Conservation (phyloP, 768 basidiomycete species). For the Mycena leptocephala region DNA sequence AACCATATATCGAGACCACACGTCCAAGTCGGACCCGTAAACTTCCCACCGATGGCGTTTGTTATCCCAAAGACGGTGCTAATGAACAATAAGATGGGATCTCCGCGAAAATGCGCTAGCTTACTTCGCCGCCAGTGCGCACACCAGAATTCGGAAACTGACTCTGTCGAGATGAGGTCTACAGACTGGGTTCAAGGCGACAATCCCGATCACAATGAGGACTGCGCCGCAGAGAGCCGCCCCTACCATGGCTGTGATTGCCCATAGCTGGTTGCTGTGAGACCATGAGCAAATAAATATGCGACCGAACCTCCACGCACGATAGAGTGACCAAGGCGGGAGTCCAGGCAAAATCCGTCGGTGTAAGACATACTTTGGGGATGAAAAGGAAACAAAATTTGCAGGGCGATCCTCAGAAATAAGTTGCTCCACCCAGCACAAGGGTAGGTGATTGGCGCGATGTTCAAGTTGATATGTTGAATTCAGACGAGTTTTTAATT, state of each 20-base stretch:
- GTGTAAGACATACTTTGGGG: not conserved
- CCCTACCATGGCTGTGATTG: constrained; percentile 22
- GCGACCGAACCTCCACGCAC: not conserved
- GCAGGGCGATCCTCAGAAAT: too few relatives aligned
- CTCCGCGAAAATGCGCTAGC: not conserved
- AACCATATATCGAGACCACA: constrained; percentile 41
- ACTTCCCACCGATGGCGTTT: constrained; percentile 37
- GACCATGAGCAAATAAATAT: not conserved
- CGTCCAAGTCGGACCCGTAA: constrained; percentile 26
- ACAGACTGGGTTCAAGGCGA: constrained; percentile 21
- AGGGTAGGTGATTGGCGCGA: too few relatives aligned
- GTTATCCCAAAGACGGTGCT: constrained; percentile 39
- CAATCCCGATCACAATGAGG: constrained; percentile 30
- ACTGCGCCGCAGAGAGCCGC: constrained; percentile 39
- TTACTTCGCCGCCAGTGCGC: constrained; percentile 40
- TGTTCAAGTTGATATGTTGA: too few relatives aligned
- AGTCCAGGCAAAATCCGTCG: constrained; percentile 17
- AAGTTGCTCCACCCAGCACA: too few relatives aligned
- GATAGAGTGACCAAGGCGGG: not conserved
- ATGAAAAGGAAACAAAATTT: not conserved
- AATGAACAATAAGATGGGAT: not conserved
- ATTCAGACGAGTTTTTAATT: too few relatives aligned
- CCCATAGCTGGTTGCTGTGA: constrained; percentile 13
- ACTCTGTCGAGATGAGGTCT: constrained; percentile 39
- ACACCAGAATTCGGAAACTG: constrained; percentile 40